These are phyloP conservation scores for Rhizopus arrhizus DNA, from an alignment of 371 early-diverging fungal genomes.

Conservation along the genomic window DNA sequence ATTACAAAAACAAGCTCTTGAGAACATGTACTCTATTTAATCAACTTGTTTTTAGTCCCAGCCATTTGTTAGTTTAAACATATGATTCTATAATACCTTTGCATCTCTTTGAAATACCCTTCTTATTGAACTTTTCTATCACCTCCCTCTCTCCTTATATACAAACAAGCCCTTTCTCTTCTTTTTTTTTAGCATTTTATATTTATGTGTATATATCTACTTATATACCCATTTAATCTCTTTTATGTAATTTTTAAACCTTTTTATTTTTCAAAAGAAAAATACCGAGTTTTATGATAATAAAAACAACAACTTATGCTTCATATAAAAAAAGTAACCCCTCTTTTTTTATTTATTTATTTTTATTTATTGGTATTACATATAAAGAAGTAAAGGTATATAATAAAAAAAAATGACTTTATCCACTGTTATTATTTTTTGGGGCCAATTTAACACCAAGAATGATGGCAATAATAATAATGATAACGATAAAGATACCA, in stretches of 20 bases:
- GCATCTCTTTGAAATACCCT: background rate
- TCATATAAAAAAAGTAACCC: background rate
- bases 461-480: constrained; percentile 49
- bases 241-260: background rate
- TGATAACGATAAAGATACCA: constrained; percentile 42
- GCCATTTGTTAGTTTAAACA: background rate
- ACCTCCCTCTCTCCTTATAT: constrained; percentile 4
- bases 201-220: background rate
- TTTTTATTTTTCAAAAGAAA: background rate
- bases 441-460: constrained; percentile 22
- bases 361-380: background rate
- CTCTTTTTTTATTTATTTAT: background rate
- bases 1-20: constrained; percentile 54
- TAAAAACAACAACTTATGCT: background rate
- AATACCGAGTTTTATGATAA: background rate
- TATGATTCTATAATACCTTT: constrained; percentile 1
- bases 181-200: background rate
- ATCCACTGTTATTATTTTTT: constrained; percentile 6
- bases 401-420: background rate
- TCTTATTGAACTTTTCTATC: too few relatives aligned
- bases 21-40: constrained; percentile 48
- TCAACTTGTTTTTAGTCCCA: background rate
- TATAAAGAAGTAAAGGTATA: background rate
- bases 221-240: background rate
- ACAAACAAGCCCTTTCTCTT: background rate